Base-by-base conservation (phyloP, 1,284 basidiomycete genomes). In the Earliella scabrosa region DNA sequence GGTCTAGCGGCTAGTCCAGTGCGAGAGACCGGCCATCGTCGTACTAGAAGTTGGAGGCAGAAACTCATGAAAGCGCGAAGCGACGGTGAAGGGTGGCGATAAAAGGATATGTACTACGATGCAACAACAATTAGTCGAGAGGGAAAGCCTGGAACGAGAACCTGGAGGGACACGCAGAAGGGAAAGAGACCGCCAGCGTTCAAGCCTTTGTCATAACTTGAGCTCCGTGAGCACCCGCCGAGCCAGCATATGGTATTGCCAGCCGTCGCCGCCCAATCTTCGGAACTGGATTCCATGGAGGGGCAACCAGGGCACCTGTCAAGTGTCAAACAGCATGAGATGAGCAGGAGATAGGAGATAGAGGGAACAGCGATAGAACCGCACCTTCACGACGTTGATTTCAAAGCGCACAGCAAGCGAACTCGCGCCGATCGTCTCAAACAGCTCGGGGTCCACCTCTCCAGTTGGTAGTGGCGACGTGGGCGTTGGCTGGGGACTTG, bases 171-270 rank as follows among this genome's bases (percentile, higher is more conserved):
- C 20, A 46, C 16, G 10, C 27, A 53, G 43, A 58, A 27, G 43
- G 31, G 35, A 44, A 38, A 40, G n/a, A 20, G 52, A 40, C 58
- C 29, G 20, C 35, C 31, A 43, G 51, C 23, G 51, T 44, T 38
- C 47, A 50, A 55, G 57, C 59, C 39, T 61, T 40, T 54, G 64
- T 84, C 77, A 95, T 79, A 98, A 77, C 77, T 97, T 95, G 74
- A 98, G 83, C 74, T 97, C 95, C 54, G 93, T 92, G 65, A 98
- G 73, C 40, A 98, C 94, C 56, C 95, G 82, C 68, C 94, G 86
- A n/a, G 95, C 96, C 46, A 98, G 82, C 90, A 95, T 95, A 71
- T 95, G 92, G 72, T 98, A 97, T 75, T 98, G 95, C 96, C 95
- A 98, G 2, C 93, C 93, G 65, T 98, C 95, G 3, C 96, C 96